phyloP scores from a whole-genome alignment of 2,329 filamentous ascomycete species.

The Fusarium austroafricanum region DNA sequence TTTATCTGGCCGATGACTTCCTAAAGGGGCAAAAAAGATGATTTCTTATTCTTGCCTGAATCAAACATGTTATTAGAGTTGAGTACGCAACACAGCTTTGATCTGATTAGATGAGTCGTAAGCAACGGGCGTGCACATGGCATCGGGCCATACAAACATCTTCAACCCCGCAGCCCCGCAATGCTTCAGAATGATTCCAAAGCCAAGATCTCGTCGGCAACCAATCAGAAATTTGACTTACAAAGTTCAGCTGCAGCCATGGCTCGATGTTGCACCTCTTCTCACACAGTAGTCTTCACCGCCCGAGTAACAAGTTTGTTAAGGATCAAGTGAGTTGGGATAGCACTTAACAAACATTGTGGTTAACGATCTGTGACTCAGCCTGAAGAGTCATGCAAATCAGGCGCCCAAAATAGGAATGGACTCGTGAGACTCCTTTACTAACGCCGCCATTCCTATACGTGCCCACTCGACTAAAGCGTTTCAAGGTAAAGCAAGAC shows the following conservation, averaged over 20 bases:
- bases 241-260: constrained; percentile 9
- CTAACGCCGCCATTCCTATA: constrained; percentile 11
- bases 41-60: neutral
- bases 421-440: constrained; percentile 2
- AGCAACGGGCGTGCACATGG: neutral
- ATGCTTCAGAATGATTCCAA: constrained; percentile 38
- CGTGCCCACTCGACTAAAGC: constrained; percentile 17
- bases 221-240: constrained; percentile 22
- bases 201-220: constrained; percentile 14
- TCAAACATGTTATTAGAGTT: neutral
- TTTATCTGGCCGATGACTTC: neutral
- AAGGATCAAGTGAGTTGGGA: neutral
- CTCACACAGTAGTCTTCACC: neutral
- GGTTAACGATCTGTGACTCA: constrained; percentile 1
- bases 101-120: constrained; percentile 1
- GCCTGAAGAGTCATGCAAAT: neutral
- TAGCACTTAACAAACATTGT: neutral
- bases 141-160: constrained; percentile 12
- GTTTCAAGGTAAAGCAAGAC: constrained; percentile 18
- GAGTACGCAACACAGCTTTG: neutral
- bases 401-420: neutral
- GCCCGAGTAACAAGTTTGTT: neutral
- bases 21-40: neutral
- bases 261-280: neutral
- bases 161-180: constrained; percentile 35